Conservation (phyloP, 2,329 filamentous ascomycete genomes). For the Aureobasidium mangrovei region DNA sequence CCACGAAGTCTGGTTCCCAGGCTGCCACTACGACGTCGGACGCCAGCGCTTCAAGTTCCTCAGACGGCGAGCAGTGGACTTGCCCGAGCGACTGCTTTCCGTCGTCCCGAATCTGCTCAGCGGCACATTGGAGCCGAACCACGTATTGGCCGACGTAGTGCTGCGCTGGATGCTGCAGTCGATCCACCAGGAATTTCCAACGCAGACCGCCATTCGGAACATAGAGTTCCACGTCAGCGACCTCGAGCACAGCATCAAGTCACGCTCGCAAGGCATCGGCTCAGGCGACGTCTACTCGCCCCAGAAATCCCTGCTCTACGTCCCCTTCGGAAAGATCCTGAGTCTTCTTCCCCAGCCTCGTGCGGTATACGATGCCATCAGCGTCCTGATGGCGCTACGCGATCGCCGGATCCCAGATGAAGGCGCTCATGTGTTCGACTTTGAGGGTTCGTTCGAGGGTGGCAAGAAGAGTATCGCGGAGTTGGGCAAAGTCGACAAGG, state of each 20-base stretch:
- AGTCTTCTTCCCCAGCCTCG: constrained; percentile 1
- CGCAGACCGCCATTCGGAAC: constrained; percentile 20
- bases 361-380: constrained; percentile 20
- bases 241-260: constrained; percentile 17
- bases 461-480: constrained; percentile 19
- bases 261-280: constrained; percentile 17
- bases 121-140: constrained; percentile 26
- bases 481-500: neutral
- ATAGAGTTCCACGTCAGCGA: constrained; percentile 17
- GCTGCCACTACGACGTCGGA: constrained; percentile 31
- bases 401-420: constrained; percentile 27
- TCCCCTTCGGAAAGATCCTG: constrained; percentile 23
- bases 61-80: constrained; percentile 20
- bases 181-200: constrained; percentile 17
- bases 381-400: constrained; percentile 25
- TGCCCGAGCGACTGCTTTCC: constrained; percentile 24
- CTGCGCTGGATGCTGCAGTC: constrained; percentile 26
- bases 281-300: constrained; percentile 29
- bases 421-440: constrained; percentile 23
- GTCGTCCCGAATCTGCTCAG: constrained; percentile 23
- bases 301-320: constrained; percentile 21
- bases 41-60: constrained; percentile 29
- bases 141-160: constrained; percentile 27
- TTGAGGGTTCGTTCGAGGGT: constrained; percentile 15
- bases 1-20: constrained; percentile 29